These are phyloP conservation scores for Globisporangium radiosum DNA, from an alignment of 352 stramenopile genomes.

Conservation along the genomic window DNA sequence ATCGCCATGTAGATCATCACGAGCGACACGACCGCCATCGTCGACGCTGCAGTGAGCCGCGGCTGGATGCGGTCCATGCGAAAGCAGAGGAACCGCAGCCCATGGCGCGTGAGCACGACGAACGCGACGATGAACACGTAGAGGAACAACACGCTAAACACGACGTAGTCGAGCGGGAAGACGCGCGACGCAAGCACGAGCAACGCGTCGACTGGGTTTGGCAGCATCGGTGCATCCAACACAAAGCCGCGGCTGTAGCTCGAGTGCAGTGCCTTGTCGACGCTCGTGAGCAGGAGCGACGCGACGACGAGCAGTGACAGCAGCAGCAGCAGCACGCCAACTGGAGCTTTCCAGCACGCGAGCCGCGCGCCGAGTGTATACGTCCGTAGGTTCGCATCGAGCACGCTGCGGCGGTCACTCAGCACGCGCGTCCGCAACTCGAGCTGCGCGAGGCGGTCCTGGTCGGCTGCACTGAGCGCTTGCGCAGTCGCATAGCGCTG, in stretches of 20 bases:
- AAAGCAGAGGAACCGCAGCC: slow-evolving; percentile 74
- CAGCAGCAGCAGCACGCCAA: slow-evolving; percentile 54
- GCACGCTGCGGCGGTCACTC: slow-evolving; percentile 51
- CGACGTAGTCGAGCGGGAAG: slow-evolving; percentile 80
- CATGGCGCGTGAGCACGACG: slow-evolving; percentile 66
- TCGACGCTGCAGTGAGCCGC: slow-evolving; percentile 62
- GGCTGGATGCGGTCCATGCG: slow-evolving; percentile 65
- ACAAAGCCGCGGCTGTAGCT: slow-evolving; percentile 65
- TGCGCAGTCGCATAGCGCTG: slow-evolving; percentile 55
- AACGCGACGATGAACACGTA: slow-evolving; percentile 80
- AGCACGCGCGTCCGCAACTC: slow-evolving; percentile 65
- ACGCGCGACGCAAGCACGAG: slow-evolving; percentile 65
- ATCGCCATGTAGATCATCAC: slow-evolving; percentile 80
- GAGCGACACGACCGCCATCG: slow-evolving; percentile 71
- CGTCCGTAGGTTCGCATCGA: slow-evolving; percentile 54
- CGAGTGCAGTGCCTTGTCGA: slow-evolving; percentile 77
- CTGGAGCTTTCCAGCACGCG: slow-evolving; percentile 62
- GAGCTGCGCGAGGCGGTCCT: slow-evolving; percentile 66
- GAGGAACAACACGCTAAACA: slow-evolving; percentile 71
- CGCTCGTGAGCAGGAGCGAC: slow-evolving; percentile 70
- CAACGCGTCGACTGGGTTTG: slow-evolving; percentile 70
- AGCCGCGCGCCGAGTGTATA: slow-evolving; percentile 39
- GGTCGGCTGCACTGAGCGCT: slow-evolving; percentile 60
- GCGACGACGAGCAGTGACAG: slow-evolving; percentile 61
- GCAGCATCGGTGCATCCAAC: slow-evolving; percentile 51